phyloP scores from a whole-genome alignment of 1,284 basidiomycete genomes.

The Porodaedalea pini region DNA sequence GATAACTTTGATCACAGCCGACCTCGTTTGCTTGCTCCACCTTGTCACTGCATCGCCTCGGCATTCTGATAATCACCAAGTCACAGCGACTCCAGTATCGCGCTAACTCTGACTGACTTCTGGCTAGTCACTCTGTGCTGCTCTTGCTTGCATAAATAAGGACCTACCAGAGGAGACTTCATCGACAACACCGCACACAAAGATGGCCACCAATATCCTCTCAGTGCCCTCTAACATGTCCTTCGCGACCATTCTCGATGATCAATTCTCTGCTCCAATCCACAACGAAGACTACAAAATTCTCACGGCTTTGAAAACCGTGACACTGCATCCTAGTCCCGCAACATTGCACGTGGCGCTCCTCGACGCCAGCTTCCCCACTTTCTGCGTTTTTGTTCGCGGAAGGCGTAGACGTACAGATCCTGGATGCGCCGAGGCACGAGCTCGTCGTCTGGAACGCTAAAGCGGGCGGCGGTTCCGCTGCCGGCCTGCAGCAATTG shows the following conservation, averaged over 20 bases:
- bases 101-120: too few relatives aligned
- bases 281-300: background rate
- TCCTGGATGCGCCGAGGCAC: conserved; percentile 16
- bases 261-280: conserved; percentile 3
- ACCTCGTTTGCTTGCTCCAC: too few relatives aligned
- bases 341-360: conserved; percentile 21
- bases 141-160: too few relatives aligned
- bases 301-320: conserved; percentile 2
- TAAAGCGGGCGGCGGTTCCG: conserved; percentile 2
- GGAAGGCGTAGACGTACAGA: conserved; percentile 10
- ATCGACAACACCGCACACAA: too few relatives aligned
- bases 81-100: too few relatives aligned
- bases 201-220: background rate
- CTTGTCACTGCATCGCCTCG: too few relatives aligned
- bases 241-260: conserved; percentile 2
- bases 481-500: background rate
- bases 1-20: too few relatives aligned
- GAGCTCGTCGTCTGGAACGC: conserved; percentile 12
- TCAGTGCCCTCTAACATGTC: background rate
- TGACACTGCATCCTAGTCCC: conserved; percentile 5
- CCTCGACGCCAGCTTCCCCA: conserved; percentile 20
- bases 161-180: too few relatives aligned
- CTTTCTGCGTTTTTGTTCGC: conserved; percentile 23
- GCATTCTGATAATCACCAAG: too few relatives aligned
- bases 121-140: too few relatives aligned